These are phyloP conservation scores for Cladophialophora psammophila DNA, from an alignment of 2,329 filamentous ascomycete genomes.

Conservation along the genomic window DNA sequence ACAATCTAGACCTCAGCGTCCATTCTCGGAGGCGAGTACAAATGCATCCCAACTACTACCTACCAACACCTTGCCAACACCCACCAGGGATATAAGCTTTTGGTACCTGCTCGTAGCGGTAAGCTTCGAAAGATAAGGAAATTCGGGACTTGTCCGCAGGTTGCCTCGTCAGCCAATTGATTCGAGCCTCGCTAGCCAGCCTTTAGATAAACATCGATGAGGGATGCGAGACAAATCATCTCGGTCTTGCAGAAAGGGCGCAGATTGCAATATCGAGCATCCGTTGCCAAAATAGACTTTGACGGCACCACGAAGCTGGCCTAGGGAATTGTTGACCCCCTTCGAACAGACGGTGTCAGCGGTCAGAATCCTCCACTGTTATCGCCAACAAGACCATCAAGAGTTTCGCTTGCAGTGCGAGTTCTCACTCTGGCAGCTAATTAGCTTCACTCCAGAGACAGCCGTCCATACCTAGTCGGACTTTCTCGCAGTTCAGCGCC, in stretches of 20 bases:
- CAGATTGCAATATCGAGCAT: neutral
- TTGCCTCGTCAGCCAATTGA: neutral
- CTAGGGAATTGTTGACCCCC: neutral
- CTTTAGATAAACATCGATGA: neutral
- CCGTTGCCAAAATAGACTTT: neutral
- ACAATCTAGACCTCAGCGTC: neutral
- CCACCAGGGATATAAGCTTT: neutral
- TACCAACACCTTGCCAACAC: no score
- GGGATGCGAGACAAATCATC: neutral
- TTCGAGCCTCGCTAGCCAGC: neutral
- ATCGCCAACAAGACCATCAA: neutral
- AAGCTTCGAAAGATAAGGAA: conserved; percentile 4
- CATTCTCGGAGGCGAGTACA: neutral
- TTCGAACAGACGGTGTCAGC: neutral
- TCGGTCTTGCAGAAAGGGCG: neutral
- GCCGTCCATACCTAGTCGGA: neutral
- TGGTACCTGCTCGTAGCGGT: neutral
- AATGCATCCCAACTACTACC: neutral
- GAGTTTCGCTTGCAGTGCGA: neutral
- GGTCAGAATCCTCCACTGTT: neutral
- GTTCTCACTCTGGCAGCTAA: neutral
- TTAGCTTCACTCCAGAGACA: neutral
- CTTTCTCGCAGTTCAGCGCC: neutral
- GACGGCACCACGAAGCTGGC: neutral
- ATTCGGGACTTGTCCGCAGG: conserved; percentile 7